Percentiles rank a stretch among this genome's conserved stretches.
phyloP scores from a whole-genome alignment of 805 yeast genomes.

The Starmerella kuoi region DNA sequence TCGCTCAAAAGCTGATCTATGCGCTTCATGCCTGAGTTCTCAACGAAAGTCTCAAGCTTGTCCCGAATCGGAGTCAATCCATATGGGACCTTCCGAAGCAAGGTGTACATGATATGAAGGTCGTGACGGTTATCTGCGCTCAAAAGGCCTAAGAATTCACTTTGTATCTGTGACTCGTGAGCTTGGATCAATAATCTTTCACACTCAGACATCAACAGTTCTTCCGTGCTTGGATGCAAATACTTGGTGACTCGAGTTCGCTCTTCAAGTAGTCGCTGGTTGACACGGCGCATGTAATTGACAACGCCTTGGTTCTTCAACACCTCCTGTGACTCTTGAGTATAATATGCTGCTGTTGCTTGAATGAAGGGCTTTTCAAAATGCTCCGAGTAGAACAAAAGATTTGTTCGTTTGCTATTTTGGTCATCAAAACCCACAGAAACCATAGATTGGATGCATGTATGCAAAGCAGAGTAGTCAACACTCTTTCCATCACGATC shows the following conservation, averaged over 20 bases:
- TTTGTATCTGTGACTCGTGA: slow-evolving; percentile 64
- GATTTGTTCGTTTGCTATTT: slow-evolving; percentile 73
- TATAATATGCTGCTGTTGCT: slow-evolving; percentile 44
- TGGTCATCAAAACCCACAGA: slow-evolving; percentile 80
- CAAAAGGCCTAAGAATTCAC: slow-evolving; percentile 62
- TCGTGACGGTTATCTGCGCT: slow-evolving; percentile 62
- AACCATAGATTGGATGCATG: slow-evolving; percentile 77
- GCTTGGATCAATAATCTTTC: slow-evolving; percentile 65
- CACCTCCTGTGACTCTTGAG: slow-evolving; percentile 53
- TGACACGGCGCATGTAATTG: slow-evolving; percentile 81
- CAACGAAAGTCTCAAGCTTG: slow-evolving; percentile 60
- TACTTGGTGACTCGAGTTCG: slow-evolving; percentile 62
- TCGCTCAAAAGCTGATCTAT: slow-evolving; percentile 55
- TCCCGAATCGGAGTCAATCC: slow-evolving; percentile 69
- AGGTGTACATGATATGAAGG: slow-evolving; percentile 60
- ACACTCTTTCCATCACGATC: slow-evolving; percentile 73
- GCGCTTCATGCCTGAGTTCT: slow-evolving; percentile 47
- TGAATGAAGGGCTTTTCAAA: slow-evolving; percentile 70
- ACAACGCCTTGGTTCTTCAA: slow-evolving; percentile 68
- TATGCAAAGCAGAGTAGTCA: slow-evolving; percentile 50
- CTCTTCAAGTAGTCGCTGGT: slow-evolving; percentile 71
- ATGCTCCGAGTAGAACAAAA: slow-evolving; percentile 64
- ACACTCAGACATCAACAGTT: slow-evolving; percentile 60
- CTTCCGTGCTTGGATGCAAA: slow-evolving; percentile 75
- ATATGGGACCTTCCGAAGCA: slow-evolving; percentile 65